Base-by-base conservation (phyloP, 345 rosid genomes). In the Syzygium oleosum region DNA sequence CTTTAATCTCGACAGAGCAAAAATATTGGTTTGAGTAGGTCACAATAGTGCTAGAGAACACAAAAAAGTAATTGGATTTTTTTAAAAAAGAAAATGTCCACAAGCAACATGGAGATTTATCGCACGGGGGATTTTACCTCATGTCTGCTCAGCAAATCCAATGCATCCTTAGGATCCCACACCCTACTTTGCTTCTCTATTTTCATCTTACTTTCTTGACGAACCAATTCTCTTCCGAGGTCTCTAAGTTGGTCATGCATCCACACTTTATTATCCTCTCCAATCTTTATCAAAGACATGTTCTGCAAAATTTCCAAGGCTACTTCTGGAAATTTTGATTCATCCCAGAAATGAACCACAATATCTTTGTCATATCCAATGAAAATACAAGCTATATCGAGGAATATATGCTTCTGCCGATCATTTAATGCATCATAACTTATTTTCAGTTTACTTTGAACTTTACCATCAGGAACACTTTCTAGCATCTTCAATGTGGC, bases 21-120 rank as follows among this genome's bases (percentile, higher is more conserved):
- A 59, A 59, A 12, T 3, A n/a, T 61, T 0, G 0, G 19, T n/a
- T n/a, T 13, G 34, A 61, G 73, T 7, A 61, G 7, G 1, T n/a
- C 9, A 0, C 2, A 0, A 61, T 13, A 19, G 73, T 13, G 34
- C 16, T 61, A 6, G 4, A n/a, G 4, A 3, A 61, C 4, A 12
- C 5, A 13, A n/a, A 61, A 61, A 61, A 61, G 10, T 61, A 5
- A 61, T 2, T 61, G 2, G 9, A 19, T n/a, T 6, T 6, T 61
- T 61, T 61, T 7, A 0, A 13, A 27, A 13, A 27, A 61, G 9
- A 15, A 63, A 63, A 3, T 3, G 0, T 63, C 0, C 19, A 63
- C n/a, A 63, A 63, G 7, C 6, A n/a, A 61, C 10, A n/a, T 63
- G 4, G 10, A 7, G 7, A 63, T n/a, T 13, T n/a, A 0, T 55